A percentile compares a stretch with the other conserved stretches of the same genome.
These are phyloP conservation scores for Hura crepitans DNA, from an alignment of 441 rosid species.

Conservation along the genomic window DNA sequence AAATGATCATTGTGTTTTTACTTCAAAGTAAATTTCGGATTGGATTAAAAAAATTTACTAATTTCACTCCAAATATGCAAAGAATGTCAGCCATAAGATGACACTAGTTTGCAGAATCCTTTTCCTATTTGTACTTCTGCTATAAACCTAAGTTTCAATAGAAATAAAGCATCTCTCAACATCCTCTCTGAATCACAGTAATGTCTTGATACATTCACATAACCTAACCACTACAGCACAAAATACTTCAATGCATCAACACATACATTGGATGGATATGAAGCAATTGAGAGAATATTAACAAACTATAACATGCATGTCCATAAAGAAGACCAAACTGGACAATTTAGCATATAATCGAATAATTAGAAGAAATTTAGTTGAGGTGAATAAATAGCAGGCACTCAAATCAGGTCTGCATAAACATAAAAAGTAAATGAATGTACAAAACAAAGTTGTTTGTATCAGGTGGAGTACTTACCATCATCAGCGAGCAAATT, in stretches of 20 bases:
- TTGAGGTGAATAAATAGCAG: background rate
- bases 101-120: background rate
- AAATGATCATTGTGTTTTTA: background rate
- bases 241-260: background rate
- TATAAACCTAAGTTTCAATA: background rate
- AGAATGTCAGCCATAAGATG: background rate
- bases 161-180: background rate
- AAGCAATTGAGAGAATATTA: background rate
- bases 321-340: background rate
- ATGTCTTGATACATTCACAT: too few relatives aligned
- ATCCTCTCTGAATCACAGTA: constrained; percentile 1
- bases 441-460: background rate
- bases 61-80: background rate
- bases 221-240: background rate
- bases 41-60: background rate
- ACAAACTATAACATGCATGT: background rate
- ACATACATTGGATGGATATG: background rate
- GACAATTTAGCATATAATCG: background rate
- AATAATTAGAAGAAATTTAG: background rate
- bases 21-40: background rate
- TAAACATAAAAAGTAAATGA: background rate
- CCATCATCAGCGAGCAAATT: constrained; percentile 51
- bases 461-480: constrained; percentile 26
- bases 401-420: background rate
- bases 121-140: background rate